A percentile compares a stretch with the other conserved stretches of the same genome.
Evolutionary conservation across 2,329 filamentous ascomycete species (phyloP).

Genomic region (Cercospora janseana): DNA sequence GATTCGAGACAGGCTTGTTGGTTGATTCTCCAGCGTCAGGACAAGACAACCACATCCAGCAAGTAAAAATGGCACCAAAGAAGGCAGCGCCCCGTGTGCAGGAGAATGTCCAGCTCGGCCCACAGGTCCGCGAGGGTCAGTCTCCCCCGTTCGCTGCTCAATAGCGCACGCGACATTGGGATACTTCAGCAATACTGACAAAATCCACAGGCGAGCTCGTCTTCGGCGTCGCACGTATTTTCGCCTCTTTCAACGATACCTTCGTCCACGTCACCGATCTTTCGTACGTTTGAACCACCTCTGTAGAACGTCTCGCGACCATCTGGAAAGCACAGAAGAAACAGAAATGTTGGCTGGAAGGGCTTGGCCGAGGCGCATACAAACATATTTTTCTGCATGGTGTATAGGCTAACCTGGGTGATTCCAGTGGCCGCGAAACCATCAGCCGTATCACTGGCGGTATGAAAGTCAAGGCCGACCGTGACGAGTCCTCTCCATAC

Average conservation of each 20-base stretch:
- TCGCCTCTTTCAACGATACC: conserved; percentile 70
- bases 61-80: conserved; percentile 93
- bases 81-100: conserved; percentile 76
- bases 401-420: conserved; percentile 64
- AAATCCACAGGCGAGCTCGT: conserved; percentile 76
- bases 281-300: conserved; percentile 42
- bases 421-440: conserved; percentile 96
- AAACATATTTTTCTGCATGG: conserved; percentile 32
- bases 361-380: conserved; percentile 15
- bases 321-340: neutral
- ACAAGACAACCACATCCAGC: conserved; percentile 30
- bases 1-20: neutral
- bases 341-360: conserved; percentile 14
- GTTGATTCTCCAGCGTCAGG: conserved; percentile 21
- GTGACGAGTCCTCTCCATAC: conserved; percentile 99
- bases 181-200: conserved; percentile 28
- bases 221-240: conserved; percentile 97
- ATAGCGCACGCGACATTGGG: conserved; percentile 13
- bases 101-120: conserved; percentile 98
- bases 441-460: conserved; percentile 99
- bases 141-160: conserved; percentile 23
- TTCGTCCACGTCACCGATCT: conserved; percentile 99
- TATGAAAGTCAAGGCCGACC: conserved; percentile 99
- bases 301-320: neutral
- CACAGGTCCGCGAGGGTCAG: conserved; percentile 92